Evolutionary conservation across 345 rosid genomes (phyloP), one percentile per base, ranked within the genome.

Genomic region (Cardiospermum halicacabum): DNA sequence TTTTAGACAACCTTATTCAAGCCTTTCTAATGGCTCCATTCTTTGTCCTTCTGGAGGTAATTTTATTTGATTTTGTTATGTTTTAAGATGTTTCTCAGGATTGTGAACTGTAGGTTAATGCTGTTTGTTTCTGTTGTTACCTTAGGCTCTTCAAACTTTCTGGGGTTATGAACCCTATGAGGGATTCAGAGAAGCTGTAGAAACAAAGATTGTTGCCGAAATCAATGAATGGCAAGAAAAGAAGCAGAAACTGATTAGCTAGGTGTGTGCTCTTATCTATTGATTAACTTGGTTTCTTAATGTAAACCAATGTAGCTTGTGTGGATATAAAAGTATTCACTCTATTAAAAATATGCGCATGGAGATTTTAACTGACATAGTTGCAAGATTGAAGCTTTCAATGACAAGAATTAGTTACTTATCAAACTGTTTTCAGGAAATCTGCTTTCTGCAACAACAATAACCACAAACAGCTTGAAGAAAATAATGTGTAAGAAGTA

Each of bases 21-120:
- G 97, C 98, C 37, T 69, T 93, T 64, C 71, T 90, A n/a, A 93
- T 80, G 87, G 98, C 97, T 69, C 98, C 97, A 22, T 90, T 86
- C 80, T 90, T 90, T n/a, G 98, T 90, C 11, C 65, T 90, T 67
- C 94, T 93, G 0, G 98, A 93, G 97, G 96, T 86, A 77, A 24
- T 58, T 57, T 34, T 19, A 9, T 28, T 27, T 16, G 13, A 4
- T 25, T n/a, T 12, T 12, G 37, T 19, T 43, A 39, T 24, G 48
- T 16, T 30, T 18, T 6, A 48, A 0, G 25, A 48, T 24, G 50
- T 55, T 43, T 43, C 5, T 30, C 3, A 30, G 39, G 47, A 40
- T 40, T 40, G 16, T 40, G 47, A 15, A 39, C 43, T 39, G n/a
- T 13, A 40, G 16, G 47, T 21, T 21, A 13, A 27, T 32, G 51